Conservation (phyloP, 345 rosid genomes). For the Lumnitzera racemosa region DNA sequence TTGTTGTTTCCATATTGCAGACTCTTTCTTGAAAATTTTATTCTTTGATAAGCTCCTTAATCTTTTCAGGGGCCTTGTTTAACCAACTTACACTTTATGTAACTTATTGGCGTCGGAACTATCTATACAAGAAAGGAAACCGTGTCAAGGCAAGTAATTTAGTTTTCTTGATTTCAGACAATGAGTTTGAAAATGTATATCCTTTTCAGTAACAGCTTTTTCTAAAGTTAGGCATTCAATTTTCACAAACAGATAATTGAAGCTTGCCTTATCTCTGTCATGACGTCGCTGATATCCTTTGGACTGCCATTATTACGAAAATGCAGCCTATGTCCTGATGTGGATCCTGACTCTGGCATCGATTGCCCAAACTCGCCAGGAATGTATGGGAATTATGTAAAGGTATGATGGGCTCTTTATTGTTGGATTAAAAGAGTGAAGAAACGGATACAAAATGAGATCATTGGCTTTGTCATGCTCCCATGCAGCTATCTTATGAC, state of each 20-base stretch:
- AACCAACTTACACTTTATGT: conserved; percentile 83
- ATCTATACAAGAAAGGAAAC: conserved; percentile 76
- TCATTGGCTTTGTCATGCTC: too few relatives aligned
- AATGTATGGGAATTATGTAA: conserved; percentile 90
- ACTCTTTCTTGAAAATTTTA: not conserved
- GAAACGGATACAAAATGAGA: too few relatives aligned
- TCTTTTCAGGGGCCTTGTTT: conserved; percentile 74
- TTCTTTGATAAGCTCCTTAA: not conserved
- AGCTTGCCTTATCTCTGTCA: conserved; percentile 84
- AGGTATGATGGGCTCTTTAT: conserved; percentile 42
- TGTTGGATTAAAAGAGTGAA: not conserved
- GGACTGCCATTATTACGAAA: conserved; percentile 84
- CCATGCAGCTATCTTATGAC: too few relatives aligned
- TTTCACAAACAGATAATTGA: conserved; percentile 63
- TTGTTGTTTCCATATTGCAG: too few relatives aligned
- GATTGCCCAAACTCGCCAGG: conserved; percentile 93
- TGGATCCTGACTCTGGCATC: conserved; percentile 61
- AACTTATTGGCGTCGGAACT: conserved; percentile 83
- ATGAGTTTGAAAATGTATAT: not conserved
- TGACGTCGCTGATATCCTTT: conserved; percentile 84
- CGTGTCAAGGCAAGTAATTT: conserved; percentile 61
- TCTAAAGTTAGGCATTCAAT: not conserved
- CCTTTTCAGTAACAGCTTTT: not conserved
- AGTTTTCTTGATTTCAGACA: not conserved
- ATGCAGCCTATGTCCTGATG: conserved; percentile 88